phyloP scores from a whole-genome alignment of 202 grass and related monocot genomes.

The Carex sylvatica region DNA sequence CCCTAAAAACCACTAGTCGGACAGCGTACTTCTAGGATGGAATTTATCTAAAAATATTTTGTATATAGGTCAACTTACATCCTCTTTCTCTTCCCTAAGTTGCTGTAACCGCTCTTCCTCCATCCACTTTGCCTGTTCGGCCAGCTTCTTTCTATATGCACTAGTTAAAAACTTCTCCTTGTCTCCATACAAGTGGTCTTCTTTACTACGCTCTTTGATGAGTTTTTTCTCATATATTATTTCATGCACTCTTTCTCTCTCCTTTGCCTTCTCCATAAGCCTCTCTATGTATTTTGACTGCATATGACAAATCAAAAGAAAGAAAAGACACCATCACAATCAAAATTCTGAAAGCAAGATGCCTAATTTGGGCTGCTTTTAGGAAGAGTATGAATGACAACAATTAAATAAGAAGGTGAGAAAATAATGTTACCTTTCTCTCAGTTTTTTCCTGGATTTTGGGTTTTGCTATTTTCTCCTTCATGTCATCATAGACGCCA shows the following conservation, averaged over 20 bases:
- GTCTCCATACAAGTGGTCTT: slow-evolving; percentile 75
- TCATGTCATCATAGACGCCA: slow-evolving; percentile 91
- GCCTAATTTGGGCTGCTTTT: neutral
- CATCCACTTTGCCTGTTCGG: slow-evolving; percentile 82
- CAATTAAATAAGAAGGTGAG: neutral
- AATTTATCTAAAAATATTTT: neutral
- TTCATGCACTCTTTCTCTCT: slow-evolving; percentile 81
- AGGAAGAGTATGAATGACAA: neutral
- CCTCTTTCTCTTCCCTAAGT: slow-evolving; percentile 76
- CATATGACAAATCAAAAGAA: neutral
- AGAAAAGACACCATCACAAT: neutral
- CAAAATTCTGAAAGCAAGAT: neutral
- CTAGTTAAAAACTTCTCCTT: slow-evolving; percentile 94
- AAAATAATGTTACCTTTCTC: slow-evolving; percentile 47
- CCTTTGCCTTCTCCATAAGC: slow-evolving; percentile 85
- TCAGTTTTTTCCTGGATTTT: slow-evolving; percentile 72
- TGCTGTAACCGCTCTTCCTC: slow-evolving; percentile 76
- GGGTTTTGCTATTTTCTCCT: slow-evolving; percentile 68
- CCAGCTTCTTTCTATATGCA: slow-evolving; percentile 91
- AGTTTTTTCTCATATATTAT: slow-evolving; percentile 91
- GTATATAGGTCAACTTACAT: slow-evolving; percentile 53
- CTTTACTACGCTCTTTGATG: slow-evolving; percentile 91
- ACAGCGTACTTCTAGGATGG: neutral
- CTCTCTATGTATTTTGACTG: slow-evolving; percentile 90
- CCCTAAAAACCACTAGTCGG: neutral